A percentile compares a stretch with the other conserved stretches of the same genome.
These are phyloP conservation scores for Mytilinidion resinicola DNA, from an alignment of 495 filamentous ascomycete species.

Conservation along the genomic window DNA sequence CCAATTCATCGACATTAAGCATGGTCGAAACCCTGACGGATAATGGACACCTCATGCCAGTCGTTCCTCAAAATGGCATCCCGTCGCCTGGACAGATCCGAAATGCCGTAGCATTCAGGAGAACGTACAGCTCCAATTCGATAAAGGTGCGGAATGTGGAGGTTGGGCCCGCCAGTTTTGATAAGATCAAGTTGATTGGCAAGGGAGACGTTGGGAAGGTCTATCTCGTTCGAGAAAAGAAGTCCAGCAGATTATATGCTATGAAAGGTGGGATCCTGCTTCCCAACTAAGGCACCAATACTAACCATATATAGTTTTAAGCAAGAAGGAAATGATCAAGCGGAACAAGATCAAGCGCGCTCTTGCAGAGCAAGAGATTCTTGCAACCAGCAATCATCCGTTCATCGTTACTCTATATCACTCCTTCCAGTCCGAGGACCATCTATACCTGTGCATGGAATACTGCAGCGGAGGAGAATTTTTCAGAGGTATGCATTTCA, in stretches of 20 bases:
- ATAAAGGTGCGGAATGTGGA: conserved; percentile 97
- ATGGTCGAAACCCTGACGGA: conserved; percentile 47
- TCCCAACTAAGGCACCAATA: conserved; percentile 33
- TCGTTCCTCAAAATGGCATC: conserved; percentile 46
- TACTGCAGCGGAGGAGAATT: conserved; percentile 99
- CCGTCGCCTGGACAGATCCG: conserved; percentile 49
- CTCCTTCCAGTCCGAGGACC: conserved; percentile 97
- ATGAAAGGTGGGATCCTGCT: conserved; percentile 78
- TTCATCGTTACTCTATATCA: conserved; percentile 99
- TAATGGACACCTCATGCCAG: conserved; percentile 37
- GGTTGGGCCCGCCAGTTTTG: conserved; percentile 90
- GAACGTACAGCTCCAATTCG: conserved; percentile 97
- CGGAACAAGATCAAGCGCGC: conserved; percentile 99
- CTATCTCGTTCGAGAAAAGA: conserved; percentile 95
- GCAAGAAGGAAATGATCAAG: conserved; percentile 99
- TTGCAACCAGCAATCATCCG: conserved; percentile 96
- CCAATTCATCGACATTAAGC: conserved; percentile 48
- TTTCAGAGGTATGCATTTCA: conserved; percentile 58
- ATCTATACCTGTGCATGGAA: conserved; percentile 98
- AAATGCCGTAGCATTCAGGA: conserved; percentile 66
- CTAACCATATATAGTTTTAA: conserved; percentile 62
- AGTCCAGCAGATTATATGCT: conserved; percentile 86
- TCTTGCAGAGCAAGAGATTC: conserved; percentile 93
- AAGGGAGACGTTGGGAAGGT: conserved; percentile 99
- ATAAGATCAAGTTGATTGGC: conserved; percentile 98